These are phyloP conservation scores for Cryptococcus sp. DNA, from an alignment of 1,284 basidiomycete species.

Conservation along the genomic window DNA sequence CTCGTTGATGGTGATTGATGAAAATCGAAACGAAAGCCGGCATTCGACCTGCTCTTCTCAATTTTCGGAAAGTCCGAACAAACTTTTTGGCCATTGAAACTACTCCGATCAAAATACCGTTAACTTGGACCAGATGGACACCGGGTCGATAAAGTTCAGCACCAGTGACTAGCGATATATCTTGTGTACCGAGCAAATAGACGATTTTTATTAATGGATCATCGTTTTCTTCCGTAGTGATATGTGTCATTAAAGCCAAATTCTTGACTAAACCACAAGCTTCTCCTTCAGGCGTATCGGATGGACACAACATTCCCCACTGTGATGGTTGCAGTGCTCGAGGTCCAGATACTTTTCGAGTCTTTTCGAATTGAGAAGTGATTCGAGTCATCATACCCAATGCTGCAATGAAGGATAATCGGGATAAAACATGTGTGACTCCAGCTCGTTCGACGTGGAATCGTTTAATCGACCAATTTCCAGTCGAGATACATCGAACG, in stretches of 20 bases:
- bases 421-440: slow-evolving; percentile 94
- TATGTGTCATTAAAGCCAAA: slow-evolving; percentile 98
- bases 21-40: slow-evolving; percentile 98
- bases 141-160: slow-evolving; percentile 90
- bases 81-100: slow-evolving; percentile 83
- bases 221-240: slow-evolving; percentile 98
- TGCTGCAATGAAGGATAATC: slow-evolving; percentile 93
- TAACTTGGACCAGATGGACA: slow-evolving; percentile 94
- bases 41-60: slow-evolving; percentile 84
- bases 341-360: slow-evolving; percentile 96
- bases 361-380: slow-evolving; percentile 98
- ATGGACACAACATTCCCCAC: slow-evolving; percentile 98
- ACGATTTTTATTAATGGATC: slow-evolving; percentile 85
- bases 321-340: slow-evolving; percentile 96
- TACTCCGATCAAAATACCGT: slow-evolving; percentile 92
- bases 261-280: slow-evolving; percentile 99
- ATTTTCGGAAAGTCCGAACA: slow-evolving; percentile 82
- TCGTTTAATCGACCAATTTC: slow-evolving; percentile 98
- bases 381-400: slow-evolving; percentile 99
- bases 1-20: slow-evolving; percentile 91
- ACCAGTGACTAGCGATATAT: slow-evolving; percentile 88
- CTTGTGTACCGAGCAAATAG: slow-evolving; percentile 94
- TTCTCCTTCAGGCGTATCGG: slow-evolving; percentile 99
- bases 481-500: slow-evolving; percentile 95
- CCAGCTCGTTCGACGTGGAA: slow-evolving; percentile 99